phyloP scores from a whole-genome alignment of 176 grass and related monocot genomes.

The Olyra latifolia region DNA sequence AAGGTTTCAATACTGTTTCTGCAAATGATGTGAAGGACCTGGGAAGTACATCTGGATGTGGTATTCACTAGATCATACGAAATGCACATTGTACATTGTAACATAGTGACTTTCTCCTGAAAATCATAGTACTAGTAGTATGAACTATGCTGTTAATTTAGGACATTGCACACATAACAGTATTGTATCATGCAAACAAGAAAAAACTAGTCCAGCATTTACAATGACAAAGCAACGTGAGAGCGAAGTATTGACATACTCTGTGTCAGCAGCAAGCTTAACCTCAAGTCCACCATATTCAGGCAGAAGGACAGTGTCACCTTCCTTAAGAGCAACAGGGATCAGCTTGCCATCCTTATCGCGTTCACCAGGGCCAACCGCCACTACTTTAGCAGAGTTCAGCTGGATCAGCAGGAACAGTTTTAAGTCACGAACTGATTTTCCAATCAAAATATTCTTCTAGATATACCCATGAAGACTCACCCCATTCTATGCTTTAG shows the following conservation, averaged over 20 bases:
- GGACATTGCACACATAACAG: neutral
- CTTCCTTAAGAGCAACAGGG: constrained; percentile 81
- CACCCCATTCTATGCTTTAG: neutral
- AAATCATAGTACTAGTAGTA: neutral
- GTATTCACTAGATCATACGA: no score
- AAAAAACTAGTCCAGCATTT: neutral
- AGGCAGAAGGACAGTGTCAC: constrained; percentile 86
- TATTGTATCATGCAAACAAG: neutral
- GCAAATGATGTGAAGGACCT: no score
- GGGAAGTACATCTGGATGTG: no score
- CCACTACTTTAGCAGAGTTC: constrained; percentile 81
- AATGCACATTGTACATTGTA: no score
- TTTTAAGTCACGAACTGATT: neutral
- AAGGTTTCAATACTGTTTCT: no score
- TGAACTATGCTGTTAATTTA: neutral
- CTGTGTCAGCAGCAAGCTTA: constrained; percentile 82
- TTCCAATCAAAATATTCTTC: neutral
- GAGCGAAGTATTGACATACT: constrained; percentile 36
- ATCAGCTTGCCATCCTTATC: constrained; percentile 77
- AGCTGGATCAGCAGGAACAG: constrained; percentile 45
- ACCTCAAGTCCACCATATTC: constrained; percentile 95
- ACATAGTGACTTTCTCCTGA: neutral
- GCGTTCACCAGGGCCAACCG: constrained; percentile 79
- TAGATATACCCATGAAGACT: neutral
- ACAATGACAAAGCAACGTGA: neutral